Percentiles rank a stretch among this genome's conserved stretches.
These are phyloP conservation scores for Epichloe gansuensis DNA, from an alignment of 2,329 filamentous ascomycete genomes.

Conservation along the genomic window DNA sequence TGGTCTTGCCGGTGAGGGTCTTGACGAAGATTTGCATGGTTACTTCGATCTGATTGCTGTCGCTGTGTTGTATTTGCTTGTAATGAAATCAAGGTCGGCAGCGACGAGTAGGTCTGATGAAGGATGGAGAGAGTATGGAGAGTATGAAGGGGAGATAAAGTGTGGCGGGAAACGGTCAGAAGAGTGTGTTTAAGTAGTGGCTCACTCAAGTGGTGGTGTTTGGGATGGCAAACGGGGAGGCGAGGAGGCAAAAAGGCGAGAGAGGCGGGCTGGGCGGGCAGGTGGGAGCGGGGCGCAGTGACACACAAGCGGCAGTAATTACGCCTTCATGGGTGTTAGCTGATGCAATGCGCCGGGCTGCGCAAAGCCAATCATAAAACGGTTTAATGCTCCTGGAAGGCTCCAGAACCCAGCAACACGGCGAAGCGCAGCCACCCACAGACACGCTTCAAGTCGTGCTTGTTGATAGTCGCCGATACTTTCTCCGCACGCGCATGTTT, in stretches of 20 bases:
- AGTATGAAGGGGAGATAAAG: constrained; percentile 3
- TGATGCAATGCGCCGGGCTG: constrained; percentile 7
- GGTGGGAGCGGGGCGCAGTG: constrained; percentile 16
- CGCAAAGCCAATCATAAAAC: constrained; percentile 7
- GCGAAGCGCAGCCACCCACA: too few species aligned
- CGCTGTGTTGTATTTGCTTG: constrained; percentile 1
- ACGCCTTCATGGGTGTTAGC: constrained; percentile 15
- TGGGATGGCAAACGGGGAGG: constrained; percentile 10
- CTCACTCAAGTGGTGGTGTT: not conserved
- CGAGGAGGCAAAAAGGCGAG: constrained; percentile 7
- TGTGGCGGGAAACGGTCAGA: constrained; percentile 10
- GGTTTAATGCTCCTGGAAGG: constrained; percentile 17
- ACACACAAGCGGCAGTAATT: constrained; percentile 12
- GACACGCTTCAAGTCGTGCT: too few species aligned
- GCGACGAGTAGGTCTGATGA: constrained; percentile 9
- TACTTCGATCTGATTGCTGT: constrained; percentile 5
- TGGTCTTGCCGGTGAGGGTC: constrained; percentile 55
- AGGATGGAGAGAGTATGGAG: not conserved
- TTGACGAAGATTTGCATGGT: constrained; percentile 13
- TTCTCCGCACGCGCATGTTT: not conserved
- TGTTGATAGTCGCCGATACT: not conserved
- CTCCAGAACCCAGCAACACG: constrained; percentile 22
- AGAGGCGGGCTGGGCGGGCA: not conserved
- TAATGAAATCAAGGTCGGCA: constrained; percentile 7
- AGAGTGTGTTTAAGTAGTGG: constrained; percentile 21